phyloP scores from a whole-genome alignment of 371 early-diverging fungal species.

The Rhizomucor pusillus region DNA sequence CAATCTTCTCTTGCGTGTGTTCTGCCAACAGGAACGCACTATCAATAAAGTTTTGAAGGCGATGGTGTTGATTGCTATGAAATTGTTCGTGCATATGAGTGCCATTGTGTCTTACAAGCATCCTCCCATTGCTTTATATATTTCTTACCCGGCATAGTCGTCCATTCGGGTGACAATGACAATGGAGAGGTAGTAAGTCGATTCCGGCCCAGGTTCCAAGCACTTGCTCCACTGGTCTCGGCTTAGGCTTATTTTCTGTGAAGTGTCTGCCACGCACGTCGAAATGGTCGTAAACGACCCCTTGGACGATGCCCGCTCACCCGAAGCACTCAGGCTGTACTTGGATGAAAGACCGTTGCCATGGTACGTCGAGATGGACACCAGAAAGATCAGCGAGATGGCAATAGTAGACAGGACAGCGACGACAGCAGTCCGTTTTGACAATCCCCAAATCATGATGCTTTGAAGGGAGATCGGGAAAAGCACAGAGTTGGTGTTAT shows the following conservation, averaged over 20 bases:
- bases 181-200: conserved; percentile 33
- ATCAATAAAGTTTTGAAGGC: conserved; percentile 44
- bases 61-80: conserved; percentile 38
- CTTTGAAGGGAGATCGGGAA: too few species aligned
- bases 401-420: conserved; percentile 13
- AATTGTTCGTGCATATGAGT: too few species aligned
- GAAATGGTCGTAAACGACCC: neutral
- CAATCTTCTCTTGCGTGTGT: conserved; percentile 37
- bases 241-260: conserved; percentile 8
- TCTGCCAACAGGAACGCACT: conserved; percentile 39
- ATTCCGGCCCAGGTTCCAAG: conserved; percentile 22
- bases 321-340: neutral
- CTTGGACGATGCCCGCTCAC: neutral
- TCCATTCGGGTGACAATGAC: conserved; percentile 49
- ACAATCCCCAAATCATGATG: conserved; percentile 16
- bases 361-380: conserved; percentile 12
- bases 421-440: conserved; percentile 16
- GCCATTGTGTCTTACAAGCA: neutral
- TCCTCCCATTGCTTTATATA: neutral
- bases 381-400: conserved; percentile 13
- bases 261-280: conserved; percentile 19
- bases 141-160: conserved; percentile 42
- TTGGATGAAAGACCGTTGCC: neutral
- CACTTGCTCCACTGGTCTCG: conserved; percentile 30
- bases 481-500: too few species aligned